These are phyloP conservation scores for Houttuynia cordata DNA, from an alignment of 164 flowering plant species.

Conservation along the genomic window DNA sequence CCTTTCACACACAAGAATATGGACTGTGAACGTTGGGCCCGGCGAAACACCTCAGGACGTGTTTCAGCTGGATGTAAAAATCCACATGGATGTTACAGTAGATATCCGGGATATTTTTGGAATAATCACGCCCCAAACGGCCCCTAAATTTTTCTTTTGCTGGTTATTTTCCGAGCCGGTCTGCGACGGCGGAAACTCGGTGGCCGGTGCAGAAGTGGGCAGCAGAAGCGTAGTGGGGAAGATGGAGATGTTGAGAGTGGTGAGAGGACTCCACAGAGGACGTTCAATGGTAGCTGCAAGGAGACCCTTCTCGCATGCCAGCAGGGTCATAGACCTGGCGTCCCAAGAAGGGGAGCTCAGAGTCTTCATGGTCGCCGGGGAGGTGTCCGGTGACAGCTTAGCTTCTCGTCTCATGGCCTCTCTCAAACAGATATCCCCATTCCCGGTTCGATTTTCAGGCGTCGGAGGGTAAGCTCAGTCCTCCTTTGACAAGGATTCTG, in stretches of 20 bases:
- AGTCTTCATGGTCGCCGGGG: constrained; percentile 79
- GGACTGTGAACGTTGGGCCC: too few relatives aligned
- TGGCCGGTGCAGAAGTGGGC: too few relatives aligned
- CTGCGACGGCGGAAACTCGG: too few relatives aligned
- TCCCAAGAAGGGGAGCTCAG: constrained; percentile 69
- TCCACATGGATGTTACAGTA: too few relatives aligned
- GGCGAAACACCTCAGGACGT: too few relatives aligned
- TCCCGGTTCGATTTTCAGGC: constrained; percentile 65
- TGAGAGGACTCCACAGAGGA: not conserved
- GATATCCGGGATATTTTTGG: too few relatives aligned
- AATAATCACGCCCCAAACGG: too few relatives aligned
- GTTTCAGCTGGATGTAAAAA: too few relatives aligned
- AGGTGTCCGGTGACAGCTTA: constrained; percentile 79
- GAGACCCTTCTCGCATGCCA: constrained; percentile 23
- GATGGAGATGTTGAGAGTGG: not conserved
- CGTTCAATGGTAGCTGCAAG: not conserved
- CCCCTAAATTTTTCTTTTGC: too few relatives aligned
- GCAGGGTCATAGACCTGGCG: constrained; percentile 34
- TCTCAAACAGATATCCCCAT: constrained; percentile 56
- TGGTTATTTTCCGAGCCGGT: too few relatives aligned
- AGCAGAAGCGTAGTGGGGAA: not conserved
- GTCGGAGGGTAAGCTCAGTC: constrained; percentile 64
- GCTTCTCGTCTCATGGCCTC: constrained; percentile 84
- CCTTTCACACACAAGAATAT: too few relatives aligned
- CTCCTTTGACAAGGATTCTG: not conserved